These are phyloP conservation scores for Plasmodium malariae DNA, from an alignment of 169 alveolate species.

Conservation along the genomic window DNA sequence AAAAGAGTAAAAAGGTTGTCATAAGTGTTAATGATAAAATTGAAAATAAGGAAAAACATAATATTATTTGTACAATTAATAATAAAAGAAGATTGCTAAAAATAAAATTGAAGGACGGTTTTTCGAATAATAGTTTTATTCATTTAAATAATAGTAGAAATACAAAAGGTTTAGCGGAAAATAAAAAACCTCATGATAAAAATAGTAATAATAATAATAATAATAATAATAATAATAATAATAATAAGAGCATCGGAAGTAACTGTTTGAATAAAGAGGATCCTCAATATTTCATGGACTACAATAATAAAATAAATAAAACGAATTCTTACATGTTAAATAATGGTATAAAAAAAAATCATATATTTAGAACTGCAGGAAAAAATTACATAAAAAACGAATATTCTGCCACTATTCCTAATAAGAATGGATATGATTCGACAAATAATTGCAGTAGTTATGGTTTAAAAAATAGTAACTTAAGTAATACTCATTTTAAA, in stretches of 20 bases:
- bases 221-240: too few relatives aligned
- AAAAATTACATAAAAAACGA: constrained; percentile 12
- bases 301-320: constrained; percentile 8
- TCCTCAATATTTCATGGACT: not conserved
- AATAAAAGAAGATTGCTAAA: constrained; percentile 13
- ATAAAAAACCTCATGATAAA: constrained; percentile 1
- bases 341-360: not conserved
- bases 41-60: constrained; percentile 6
- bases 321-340: not conserved
- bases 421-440: constrained; percentile 1
- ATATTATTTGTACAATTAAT: not conserved
- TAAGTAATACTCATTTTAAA: constrained; percentile 8
- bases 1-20: constrained; percentile 1
- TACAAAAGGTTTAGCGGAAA: not conserved
- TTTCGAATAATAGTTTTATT: constrained; percentile 8
- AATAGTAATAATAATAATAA: too few relatives aligned
- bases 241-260: too few relatives aligned
- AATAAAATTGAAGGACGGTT: constrained; percentile 3
- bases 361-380: not conserved
- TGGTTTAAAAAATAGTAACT: not conserved
- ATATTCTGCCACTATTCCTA: not conserved
- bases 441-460: not conserved
- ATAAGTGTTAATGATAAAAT: constrained; percentile 12
- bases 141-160: constrained; percentile 8
- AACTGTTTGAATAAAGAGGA: not conserved